These are phyloP conservation scores for Vigna hirtella DNA, from an alignment of 306 rosid species.

Conservation along the genomic window DNA sequence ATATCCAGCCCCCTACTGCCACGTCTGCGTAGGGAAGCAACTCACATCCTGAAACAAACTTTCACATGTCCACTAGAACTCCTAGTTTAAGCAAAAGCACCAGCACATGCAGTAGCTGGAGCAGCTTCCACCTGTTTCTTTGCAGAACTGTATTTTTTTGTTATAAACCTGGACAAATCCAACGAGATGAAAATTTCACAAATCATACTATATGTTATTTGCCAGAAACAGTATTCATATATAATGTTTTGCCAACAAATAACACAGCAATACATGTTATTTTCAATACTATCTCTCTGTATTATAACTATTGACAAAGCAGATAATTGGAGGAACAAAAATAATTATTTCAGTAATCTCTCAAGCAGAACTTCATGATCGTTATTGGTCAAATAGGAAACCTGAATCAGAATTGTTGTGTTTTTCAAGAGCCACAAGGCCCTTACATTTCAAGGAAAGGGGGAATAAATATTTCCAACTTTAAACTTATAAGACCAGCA, in stretches of 20 bases:
- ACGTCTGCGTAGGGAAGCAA: slow-evolving; percentile 42
- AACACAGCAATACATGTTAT: neutral
- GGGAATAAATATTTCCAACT: neutral
- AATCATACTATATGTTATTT: slow-evolving; percentile 12
- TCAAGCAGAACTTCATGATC: neutral
- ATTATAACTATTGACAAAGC: neutral
- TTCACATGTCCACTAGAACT: slow-evolving; percentile 28
- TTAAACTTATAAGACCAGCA: neutral
- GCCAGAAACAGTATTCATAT: slow-evolving; percentile 8
- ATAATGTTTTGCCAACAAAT: neutral
- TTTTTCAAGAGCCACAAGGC: neutral
- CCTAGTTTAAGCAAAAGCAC: slow-evolving; percentile 73
- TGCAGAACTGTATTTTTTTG: slow-evolving; percentile 82
- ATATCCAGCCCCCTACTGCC: slow-evolving; percentile 25
- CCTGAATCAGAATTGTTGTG: neutral
- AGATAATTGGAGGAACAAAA: neutral
- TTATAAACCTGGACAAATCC: slow-evolving; percentile 70
- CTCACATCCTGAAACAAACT: slow-evolving; percentile 39
- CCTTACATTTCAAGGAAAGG: neutral
- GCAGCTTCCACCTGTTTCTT: slow-evolving; percentile 69
- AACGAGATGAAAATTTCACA: slow-evolving; percentile 1
- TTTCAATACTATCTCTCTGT: neutral
- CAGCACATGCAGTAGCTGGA: slow-evolving; percentile 80
- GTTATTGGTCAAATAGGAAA: neutral
- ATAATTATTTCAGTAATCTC: slow-evolving; percentile 1